Percentiles rank a stretch among this genome's conserved stretches.
These are phyloP conservation scores for Tolypocladium guangdongense DNA, from an alignment of 2,329 filamentous ascomycete species.

Conservation along the genomic window DNA sequence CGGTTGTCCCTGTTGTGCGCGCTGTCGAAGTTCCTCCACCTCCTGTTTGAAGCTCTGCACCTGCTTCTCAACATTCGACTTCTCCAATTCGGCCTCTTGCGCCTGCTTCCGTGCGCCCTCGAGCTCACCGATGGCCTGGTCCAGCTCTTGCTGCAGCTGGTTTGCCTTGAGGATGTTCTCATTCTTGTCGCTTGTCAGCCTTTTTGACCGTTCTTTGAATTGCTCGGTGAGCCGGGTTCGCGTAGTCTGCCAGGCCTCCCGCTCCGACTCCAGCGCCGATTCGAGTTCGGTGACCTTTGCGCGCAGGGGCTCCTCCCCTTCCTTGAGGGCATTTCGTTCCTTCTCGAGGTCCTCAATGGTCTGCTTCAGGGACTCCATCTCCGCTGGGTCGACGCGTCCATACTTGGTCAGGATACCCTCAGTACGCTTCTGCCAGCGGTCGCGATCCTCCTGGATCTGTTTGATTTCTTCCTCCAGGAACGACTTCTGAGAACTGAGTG, in stretches of 20 bases:
- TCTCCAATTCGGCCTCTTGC: slow-evolving; percentile 20
- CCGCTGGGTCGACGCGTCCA: slow-evolving; percentile 85
- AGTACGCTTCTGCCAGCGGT: slow-evolving; percentile 90
- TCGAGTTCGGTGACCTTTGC: slow-evolving; percentile 42
- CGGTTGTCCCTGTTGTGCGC: slow-evolving; percentile 15
- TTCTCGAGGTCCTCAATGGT: slow-evolving; percentile 55
- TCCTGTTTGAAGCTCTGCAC: slow-evolving; percentile 32
- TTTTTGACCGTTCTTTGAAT: slow-evolving; percentile 49
- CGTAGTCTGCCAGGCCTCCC: slow-evolving; percentile 39
- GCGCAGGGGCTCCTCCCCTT: slow-evolving; percentile 39
- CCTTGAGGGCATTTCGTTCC: slow-evolving; percentile 49
- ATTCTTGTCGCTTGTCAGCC: slow-evolving; percentile 42
- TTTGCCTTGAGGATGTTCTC: slow-evolving; percentile 41
- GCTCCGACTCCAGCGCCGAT: slow-evolving; percentile 40
- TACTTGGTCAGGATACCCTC: slow-evolving; percentile 95
- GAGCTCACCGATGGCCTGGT: slow-evolving; percentile 41
- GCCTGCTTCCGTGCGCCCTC: slow-evolving; percentile 31
- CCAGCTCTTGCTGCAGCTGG: slow-evolving; percentile 38
- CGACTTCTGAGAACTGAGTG: slow-evolving; percentile 70
- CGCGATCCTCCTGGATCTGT: slow-evolving; percentile 80
- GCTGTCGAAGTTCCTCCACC: slow-evolving; percentile 24
- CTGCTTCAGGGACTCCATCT: slow-evolving; percentile 81
- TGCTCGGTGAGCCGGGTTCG: slow-evolving; percentile 48
- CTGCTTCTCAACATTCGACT: slow-evolving; percentile 28
- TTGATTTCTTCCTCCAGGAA: slow-evolving; percentile 82